Evolutionary conservation across 306 rosid genomes (phyloP).

Genomic region (Lotus japonicus): DNA sequence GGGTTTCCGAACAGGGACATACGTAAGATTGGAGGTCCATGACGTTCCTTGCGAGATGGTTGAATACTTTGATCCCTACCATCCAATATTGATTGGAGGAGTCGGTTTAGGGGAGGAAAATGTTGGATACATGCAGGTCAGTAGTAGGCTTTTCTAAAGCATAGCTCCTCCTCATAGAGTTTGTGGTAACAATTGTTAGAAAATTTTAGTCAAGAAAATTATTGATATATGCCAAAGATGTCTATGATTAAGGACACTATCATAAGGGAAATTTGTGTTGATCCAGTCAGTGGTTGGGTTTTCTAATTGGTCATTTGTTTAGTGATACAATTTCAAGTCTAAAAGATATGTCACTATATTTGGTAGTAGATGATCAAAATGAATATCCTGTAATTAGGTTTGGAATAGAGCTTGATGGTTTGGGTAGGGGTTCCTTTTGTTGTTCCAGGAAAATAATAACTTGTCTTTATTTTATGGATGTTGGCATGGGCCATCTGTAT

Average conservation of each 20-base stretch:
- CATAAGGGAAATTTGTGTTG: background rate
- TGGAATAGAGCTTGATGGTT: background rate
- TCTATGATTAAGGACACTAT: background rate
- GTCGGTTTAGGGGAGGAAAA: conserved; percentile 83
- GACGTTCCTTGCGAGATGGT: conserved; percentile 84
- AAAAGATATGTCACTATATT: background rate
- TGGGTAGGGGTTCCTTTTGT: background rate
- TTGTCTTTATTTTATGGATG: conserved; percentile 4
- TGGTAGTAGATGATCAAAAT: background rate
- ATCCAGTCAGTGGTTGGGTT: background rate
- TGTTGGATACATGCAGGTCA: conserved; percentile 95
- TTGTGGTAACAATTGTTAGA: background rate
- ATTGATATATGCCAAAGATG: background rate
- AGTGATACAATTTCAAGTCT: conserved; percentile 4
- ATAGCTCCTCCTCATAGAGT: background rate
- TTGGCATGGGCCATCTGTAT: conserved; percentile 1
- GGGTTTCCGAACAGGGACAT: conserved; percentile 83
- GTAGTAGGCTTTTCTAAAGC: background rate
- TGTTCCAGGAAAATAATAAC: background rate
- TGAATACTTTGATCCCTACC: conserved; percentile 76
- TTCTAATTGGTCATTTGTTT: conserved; percentile 1
- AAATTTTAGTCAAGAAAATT: background rate
- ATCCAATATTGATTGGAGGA: conserved; percentile 91
- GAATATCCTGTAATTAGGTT: background rate
- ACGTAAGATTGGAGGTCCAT: conserved; percentile 84